These are phyloP conservation scores for Hygrophorus russula DNA, from an alignment of 768 basidiomycete genomes.

Conservation along the genomic window DNA sequence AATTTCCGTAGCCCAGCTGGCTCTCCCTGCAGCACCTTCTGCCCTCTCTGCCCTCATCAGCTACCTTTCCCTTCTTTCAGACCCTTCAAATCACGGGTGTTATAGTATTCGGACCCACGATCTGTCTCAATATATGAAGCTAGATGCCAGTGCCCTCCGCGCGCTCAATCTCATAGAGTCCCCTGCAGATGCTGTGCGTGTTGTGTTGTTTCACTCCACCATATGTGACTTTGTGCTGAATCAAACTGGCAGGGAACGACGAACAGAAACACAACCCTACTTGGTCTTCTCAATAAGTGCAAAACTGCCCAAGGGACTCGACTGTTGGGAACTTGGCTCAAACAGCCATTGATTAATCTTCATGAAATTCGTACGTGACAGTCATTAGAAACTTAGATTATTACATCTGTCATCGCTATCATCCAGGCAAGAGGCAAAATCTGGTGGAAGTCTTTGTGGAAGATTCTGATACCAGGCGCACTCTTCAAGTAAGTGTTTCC, in stretches of 20 bases:
- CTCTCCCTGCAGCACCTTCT: conserved; percentile 65
- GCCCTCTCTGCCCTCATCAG: conserved; percentile 72
- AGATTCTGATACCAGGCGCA: conserved; percentile 58
- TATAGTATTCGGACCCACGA: conserved; percentile 83
- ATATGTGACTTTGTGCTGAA: background rate
- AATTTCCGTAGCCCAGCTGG: conserved; percentile 54
- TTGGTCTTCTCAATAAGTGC: conserved; percentile 88
- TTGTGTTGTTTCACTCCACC: background rate
- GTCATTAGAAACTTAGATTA: conserved; percentile 6
- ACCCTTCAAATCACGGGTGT: conserved; percentile 66
- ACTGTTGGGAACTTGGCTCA: conserved; percentile 83
- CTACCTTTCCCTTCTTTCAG: conserved; percentile 73
- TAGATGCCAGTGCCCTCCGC: conserved; percentile 89
- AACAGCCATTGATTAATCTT: conserved; percentile 88
- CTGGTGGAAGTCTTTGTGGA: conserved; percentile 83
- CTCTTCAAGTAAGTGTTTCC: conserved; percentile 48
- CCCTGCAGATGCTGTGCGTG: conserved; percentile 41
- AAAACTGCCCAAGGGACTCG: conserved; percentile 93
- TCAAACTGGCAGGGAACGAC: conserved; percentile 33
- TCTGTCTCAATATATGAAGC: conserved; percentile 86
- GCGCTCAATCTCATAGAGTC: conserved; percentile 80
- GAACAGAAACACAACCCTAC: conserved; percentile 76
- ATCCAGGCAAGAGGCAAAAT: conserved; percentile 70
- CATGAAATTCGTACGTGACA: conserved; percentile 74
- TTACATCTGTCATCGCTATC: background rate